A percentile compares a stretch with the other conserved stretches of the same genome.
phyloP scores from a whole-genome alignment of 2,329 filamentous ascomycete genomes.

The Metarhizium sp. region DNA sequence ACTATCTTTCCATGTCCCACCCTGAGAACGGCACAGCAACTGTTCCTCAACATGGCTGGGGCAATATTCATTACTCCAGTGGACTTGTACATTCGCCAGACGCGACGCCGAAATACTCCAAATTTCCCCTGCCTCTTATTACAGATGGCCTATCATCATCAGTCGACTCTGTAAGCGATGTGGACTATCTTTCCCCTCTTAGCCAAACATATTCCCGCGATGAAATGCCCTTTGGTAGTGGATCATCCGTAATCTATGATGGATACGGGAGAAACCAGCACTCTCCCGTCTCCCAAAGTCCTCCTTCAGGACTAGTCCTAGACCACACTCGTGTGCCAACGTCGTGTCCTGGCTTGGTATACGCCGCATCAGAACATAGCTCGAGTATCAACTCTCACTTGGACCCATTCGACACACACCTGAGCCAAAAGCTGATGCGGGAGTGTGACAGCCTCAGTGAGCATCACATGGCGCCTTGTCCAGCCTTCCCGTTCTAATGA shows the following conservation, averaged over 20 bases:
- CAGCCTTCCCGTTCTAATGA: slow-evolving; percentile 27
- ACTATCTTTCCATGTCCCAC: slow-evolving; percentile 43
- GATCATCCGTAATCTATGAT: slow-evolving; percentile 48
- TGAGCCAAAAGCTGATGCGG: slow-evolving; percentile 42
- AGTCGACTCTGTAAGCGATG: slow-evolving; percentile 51
- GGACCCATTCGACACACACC: slow-evolving; percentile 46
- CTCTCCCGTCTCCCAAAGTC: slow-evolving; percentile 47
- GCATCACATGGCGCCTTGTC: slow-evolving; percentile 24
- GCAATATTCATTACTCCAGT: slow-evolving; percentile 35
- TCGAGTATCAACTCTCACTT: slow-evolving; percentile 52
- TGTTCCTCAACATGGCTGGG: slow-evolving; percentile 34
- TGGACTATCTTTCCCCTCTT: slow-evolving; percentile 53
- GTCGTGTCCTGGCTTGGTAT: slow-evolving; percentile 52
- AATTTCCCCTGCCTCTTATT: slow-evolving; percentile 36
- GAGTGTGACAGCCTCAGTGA: slow-evolving; percentile 49
- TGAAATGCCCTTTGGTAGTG: slow-evolving; percentile 46
- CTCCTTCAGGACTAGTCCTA: slow-evolving; percentile 44
- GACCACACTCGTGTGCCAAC: slow-evolving; percentile 46
- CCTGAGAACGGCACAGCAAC: slow-evolving; percentile 29
- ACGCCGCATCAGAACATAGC: slow-evolving; percentile 50
- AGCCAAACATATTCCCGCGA: slow-evolving; percentile 48
- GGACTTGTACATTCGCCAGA: slow-evolving; percentile 25
- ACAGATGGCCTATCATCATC: slow-evolving; percentile 43
- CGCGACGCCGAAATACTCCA: slow-evolving; percentile 30
- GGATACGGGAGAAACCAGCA: slow-evolving; percentile 39